These are phyloP conservation scores for Candida caryicola DNA, from an alignment of 805 yeast species.

Conservation along the genomic window DNA sequence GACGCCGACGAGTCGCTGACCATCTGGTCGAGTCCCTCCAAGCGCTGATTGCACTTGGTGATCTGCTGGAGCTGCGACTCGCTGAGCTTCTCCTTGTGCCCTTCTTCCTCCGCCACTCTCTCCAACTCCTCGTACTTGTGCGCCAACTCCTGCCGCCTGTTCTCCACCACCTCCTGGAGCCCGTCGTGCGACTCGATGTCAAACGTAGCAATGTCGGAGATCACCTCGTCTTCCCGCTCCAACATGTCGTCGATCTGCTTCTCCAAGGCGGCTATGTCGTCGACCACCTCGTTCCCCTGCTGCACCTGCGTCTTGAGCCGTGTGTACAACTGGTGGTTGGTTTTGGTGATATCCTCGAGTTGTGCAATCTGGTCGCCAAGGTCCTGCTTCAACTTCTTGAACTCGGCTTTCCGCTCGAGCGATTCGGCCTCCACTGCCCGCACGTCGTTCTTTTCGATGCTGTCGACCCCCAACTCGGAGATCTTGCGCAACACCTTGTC, in stretches of 20 bases:
- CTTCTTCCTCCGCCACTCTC: slow-evolving; percentile 6
- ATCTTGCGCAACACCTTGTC: slow-evolving; percentile 60
- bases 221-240: slow-evolving; percentile 8
- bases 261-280: slow-evolving; percentile 22
- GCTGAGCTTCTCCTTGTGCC: slow-evolving; percentile 1
- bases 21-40: slow-evolving; percentile 4
- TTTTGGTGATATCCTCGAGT: slow-evolving; percentile 27
- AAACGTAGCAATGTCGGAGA: neutral
- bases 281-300: slow-evolving; percentile 25
- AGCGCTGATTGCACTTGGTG: slow-evolving; percentile 2
- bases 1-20: slow-evolving; percentile 1
- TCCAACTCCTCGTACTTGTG: slow-evolving; percentile 8
- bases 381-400: slow-evolving; percentile 24
- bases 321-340: slow-evolving; percentile 22
- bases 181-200: neutral
- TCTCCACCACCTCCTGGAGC: slow-evolving; percentile 3
- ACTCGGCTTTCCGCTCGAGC: slow-evolving; percentile 18
- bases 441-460: slow-evolving; percentile 19
- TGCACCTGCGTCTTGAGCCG: slow-evolving; percentile 21
- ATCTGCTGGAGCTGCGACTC: slow-evolving; percentile 1
- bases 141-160: neutral
- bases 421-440: slow-evolving; percentile 20
- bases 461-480: slow-evolving; percentile 29
- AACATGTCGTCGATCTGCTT: slow-evolving; percentile 13
- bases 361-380: slow-evolving; percentile 26